Evolutionary conservation across 1,139 yeast genomes (phyloP), one percentile per base, ranked within the genome.

Genomic region (Sugiyamaella paludigena): DNA sequence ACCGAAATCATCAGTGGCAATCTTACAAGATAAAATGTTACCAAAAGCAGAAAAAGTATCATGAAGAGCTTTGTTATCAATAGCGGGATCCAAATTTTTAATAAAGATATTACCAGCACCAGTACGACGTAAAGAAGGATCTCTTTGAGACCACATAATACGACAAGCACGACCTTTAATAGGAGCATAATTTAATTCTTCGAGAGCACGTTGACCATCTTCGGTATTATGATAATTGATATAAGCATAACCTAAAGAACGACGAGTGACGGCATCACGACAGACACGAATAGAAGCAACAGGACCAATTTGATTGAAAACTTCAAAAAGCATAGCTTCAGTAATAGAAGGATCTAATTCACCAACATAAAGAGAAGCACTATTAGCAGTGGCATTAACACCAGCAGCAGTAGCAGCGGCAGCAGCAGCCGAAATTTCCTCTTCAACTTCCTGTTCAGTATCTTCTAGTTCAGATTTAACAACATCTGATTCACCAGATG

Each of bases 81-180:
- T 92, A 66, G 91, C 96, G 54, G 96, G 95, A 74, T 92, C 97
- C 76, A 92, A 83, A 82, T 92, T 94, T 84, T 92, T 92, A 78
- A 92, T 92, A 81, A 87, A 92, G 62, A 94, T 85, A 81, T 92
- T 92, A 68, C 97, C 97, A 60, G 88, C 87, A 71, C 98, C 98
- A 68, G 86, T 85, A 80, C 87, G 88, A 80, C 98, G 87, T 65
- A 84, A 74, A 58, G 96, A 81, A 58, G 98, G 98, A 72, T 92
- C 98, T 77, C 98, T 88, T 79, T 94, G 98, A 61, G 98, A 89
- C 97, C 98, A 91, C 98, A 94, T 94, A 77, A 92, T 92, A 76
- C 99, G 91, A 77, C 98, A 89, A 65, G 97, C 92, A 69, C 87
- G 89, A 68, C 97, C 98, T 75, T 91, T 92, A 75, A 92, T 83